Conservation (phyloP, 208 protist species). For the Trypanosoma cruzi region DNA sequence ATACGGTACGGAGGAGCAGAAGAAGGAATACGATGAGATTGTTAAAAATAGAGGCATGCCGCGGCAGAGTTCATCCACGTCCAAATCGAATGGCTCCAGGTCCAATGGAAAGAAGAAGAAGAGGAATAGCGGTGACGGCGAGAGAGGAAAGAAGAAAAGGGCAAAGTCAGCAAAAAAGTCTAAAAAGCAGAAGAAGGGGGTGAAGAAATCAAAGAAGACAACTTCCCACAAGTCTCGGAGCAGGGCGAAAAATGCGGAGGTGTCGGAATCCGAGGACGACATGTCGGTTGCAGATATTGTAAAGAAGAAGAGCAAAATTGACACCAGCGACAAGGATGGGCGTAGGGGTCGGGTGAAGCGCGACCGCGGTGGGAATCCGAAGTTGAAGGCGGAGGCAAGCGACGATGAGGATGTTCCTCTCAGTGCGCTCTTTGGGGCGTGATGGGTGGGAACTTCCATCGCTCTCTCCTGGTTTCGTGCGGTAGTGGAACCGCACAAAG, state of each 20-base stretch:
- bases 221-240: not conserved
- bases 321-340: constrained; percentile 18
- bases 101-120: constrained; percentile 28
- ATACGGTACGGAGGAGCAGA: constrained; percentile 90
- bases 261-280: constrained; percentile 29
- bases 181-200: constrained; percentile 29
- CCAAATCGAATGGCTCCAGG: constrained; percentile 20
- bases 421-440: constrained; percentile 35
- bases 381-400: constrained; percentile 39
- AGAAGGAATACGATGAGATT: constrained; percentile 83
- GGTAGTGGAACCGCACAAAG: not conserved
- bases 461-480: not conserved
- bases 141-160: constrained; percentile 26
- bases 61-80: constrained; percentile 24
- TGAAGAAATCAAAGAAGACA: constrained; percentile 26
- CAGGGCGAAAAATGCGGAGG: constrained; percentile 47
- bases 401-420: constrained; percentile 77
- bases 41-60: constrained; percentile 63
- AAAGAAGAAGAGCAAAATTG: constrained; percentile 32
- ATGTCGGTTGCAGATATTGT: constrained; percentile 27
- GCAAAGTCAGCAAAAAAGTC: constrained; percentile 34
- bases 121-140: constrained; percentile 9
- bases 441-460: not conserved
- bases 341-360: constrained; percentile 35
- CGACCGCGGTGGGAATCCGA: constrained; percentile 21